Evolutionary conservation across 768 basidiomycete genomes (phyloP).

Genomic region (Lactifluus piperatus): DNA sequence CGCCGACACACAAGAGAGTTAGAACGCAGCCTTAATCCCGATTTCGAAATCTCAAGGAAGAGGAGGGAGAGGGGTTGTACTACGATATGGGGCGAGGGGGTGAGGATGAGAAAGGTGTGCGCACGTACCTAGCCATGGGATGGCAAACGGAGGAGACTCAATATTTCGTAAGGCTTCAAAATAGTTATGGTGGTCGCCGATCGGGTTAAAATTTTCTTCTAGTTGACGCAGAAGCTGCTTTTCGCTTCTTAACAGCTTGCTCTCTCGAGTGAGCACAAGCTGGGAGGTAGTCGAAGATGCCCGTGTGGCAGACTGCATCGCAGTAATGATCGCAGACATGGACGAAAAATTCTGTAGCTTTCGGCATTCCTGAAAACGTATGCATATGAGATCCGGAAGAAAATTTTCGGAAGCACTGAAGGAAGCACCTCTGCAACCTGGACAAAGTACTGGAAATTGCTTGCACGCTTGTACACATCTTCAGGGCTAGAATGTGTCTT

Average conservation of each 20-base stretch:
- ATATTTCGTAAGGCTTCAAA: slow-evolving; percentile 28
- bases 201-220: slow-evolving; percentile 26
- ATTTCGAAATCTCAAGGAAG: background rate
- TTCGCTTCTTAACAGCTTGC: slow-evolving; percentile 15
- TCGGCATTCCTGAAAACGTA: slow-evolving; percentile 32
- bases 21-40: background rate
- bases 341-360: slow-evolving; percentile 38
- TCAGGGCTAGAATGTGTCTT: slow-evolving; percentile 29
- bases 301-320: slow-evolving; percentile 34
- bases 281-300: slow-evolving; percentile 32
- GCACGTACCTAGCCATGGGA: slow-evolving; percentile 35
- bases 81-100: no score
- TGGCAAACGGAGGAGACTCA: slow-evolving; percentile 19
- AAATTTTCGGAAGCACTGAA: slow-evolving; percentile 3
- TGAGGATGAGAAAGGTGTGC: background rate
- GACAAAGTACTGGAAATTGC: slow-evolving; percentile 38
- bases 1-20: no score
- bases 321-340: slow-evolving; percentile 35
- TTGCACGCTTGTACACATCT: slow-evolving; percentile 29
- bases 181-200: slow-evolving; percentile 32
- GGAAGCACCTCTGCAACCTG: slow-evolving; percentile 33
- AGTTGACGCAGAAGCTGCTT: slow-evolving; percentile 25
- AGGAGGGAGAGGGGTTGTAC: no score
- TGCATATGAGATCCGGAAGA: background rate
- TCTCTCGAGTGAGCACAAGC: slow-evolving; percentile 24